Percentiles rank a stretch among this genome's conserved stretches.
Evolutionary conservation across 306 rosid species (phyloP).

Genomic region (Malus sieversii): DNA sequence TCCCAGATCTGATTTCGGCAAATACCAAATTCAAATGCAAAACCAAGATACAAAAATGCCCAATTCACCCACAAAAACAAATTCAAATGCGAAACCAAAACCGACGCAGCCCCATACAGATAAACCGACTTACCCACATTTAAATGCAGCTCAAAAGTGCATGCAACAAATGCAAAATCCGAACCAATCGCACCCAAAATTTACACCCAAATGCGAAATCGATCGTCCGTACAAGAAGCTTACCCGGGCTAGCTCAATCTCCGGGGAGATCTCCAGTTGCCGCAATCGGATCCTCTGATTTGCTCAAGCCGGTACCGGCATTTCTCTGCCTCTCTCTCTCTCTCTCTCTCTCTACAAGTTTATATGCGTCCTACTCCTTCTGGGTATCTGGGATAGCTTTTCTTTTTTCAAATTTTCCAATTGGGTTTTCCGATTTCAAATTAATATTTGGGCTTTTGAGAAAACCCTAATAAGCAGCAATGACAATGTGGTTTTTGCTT

Average conservation of each 20-base stretch:
- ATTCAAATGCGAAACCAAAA: constrained; percentile 33
- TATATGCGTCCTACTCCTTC: constrained; percentile 11
- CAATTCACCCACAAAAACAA: constrained; percentile 26
- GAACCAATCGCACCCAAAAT: constrained; percentile 13
- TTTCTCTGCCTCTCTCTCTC: constrained; percentile 18
- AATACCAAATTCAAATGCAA: constrained; percentile 30
- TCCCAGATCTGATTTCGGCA: constrained; percentile 64
- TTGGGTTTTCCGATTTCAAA: constrained; percentile 5
- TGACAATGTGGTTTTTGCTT: constrained; percentile 64
- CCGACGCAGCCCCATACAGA: constrained; percentile 23
- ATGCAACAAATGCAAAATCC: constrained; percentile 31
- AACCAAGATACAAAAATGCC: constrained; percentile 23
- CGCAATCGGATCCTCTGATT: constrained; percentile 52
- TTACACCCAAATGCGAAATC: constrained; percentile 35
- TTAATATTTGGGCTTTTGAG: constrained; percentile 24
- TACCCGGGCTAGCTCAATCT: constrained; percentile 26
- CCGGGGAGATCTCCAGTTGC: constrained; percentile 51
- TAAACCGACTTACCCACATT: constrained; percentile 17
- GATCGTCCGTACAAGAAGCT: constrained; percentile 37
- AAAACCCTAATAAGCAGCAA: constrained; percentile 57
- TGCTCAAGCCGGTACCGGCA: constrained; percentile 51
- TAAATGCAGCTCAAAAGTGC: constrained; percentile 16
- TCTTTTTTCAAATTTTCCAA: constrained; percentile 3
- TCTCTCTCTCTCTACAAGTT: neutral
- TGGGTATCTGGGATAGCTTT: constrained; percentile 25